Percentiles rank a stretch among this genome's conserved stretches.
These are phyloP conservation scores for Sclerotiophoma versabilis DNA, from an alignment of 2,329 filamentous ascomycete genomes.

Conservation along the genomic window DNA sequence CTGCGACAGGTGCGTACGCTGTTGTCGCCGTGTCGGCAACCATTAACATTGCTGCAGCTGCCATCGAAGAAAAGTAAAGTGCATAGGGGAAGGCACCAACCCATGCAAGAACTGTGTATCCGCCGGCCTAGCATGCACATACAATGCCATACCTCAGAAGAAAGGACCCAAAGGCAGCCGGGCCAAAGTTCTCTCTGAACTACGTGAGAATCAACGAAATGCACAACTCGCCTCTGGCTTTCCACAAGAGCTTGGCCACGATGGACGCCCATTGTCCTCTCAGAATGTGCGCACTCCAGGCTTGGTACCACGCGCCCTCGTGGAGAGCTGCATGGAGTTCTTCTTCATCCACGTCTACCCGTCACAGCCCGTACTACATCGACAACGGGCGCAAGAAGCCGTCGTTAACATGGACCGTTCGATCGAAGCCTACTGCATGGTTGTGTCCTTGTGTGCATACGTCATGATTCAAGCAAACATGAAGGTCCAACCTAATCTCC, in stretches of 20 bases:
- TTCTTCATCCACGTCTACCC: slow-evolving; percentile 69
- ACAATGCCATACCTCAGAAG: slow-evolving; percentile 70
- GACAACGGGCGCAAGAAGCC: slow-evolving; percentile 59
- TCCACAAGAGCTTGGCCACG: slow-evolving; percentile 47
- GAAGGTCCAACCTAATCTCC: slow-evolving; percentile 52
- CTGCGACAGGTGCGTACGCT: slow-evolving; percentile 50
- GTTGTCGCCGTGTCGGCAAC: slow-evolving; percentile 6
- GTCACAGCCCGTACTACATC: slow-evolving; percentile 68
- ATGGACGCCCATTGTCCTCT: slow-evolving; percentile 52
- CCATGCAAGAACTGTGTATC: slow-evolving; percentile 68
- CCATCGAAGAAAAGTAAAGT: slow-evolving; percentile 60
- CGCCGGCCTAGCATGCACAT: slow-evolving; percentile 67
- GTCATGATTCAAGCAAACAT: slow-evolving; percentile 60
- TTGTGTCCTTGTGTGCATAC: slow-evolving; percentile 60
- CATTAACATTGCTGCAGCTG: slow-evolving; percentile 44
- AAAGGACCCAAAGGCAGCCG: slow-evolving; percentile 69
- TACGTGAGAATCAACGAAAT: slow-evolving; percentile 60
- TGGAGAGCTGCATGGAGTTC: slow-evolving; percentile 64
- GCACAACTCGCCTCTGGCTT: slow-evolving; percentile 54
- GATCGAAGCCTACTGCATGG: slow-evolving; percentile 65
- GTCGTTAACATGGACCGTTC: slow-evolving; percentile 60
- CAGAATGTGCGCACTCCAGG: slow-evolving; percentile 56
- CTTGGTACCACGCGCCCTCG: slow-evolving; percentile 59
- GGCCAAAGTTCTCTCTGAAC: slow-evolving; percentile 68
- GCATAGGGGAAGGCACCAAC: slow-evolving; percentile 57